Evolutionary conservation across 139 green algal species (phyloP), one percentile per base, ranked within the genome.

Genomic region (Micromonas commoda): DNA sequence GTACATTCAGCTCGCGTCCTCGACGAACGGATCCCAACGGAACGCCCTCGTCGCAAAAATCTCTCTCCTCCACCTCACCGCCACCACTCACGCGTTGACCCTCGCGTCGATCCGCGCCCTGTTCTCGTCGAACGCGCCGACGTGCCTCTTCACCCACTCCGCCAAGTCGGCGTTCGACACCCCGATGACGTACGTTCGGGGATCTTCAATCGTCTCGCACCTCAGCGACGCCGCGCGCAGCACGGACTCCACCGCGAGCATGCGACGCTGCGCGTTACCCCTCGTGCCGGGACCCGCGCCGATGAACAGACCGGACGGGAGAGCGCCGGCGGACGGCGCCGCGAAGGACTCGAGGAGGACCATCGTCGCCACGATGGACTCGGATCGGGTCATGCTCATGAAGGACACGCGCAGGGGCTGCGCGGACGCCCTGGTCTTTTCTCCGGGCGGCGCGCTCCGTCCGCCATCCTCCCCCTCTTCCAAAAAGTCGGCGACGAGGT

Each of bases 211-310:
- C 24, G 37, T 75, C n/a, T 75, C 37, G 68, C 31, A 75, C 33
- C 20, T 60, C 1, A 75, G n/a, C 19, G 19, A 38, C 37, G 68
- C 35, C 37, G 68, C 68, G 31, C 68, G 37, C 31, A 61, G 20
- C 1, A 75, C 68, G 21, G 34, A 38, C 53, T 75, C 68, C 2
- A 75, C 33, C 16, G 68, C 68, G n/a, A 75, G 38, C n/a, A 60
- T 38, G 32, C 68, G 31, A 34, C 68, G 35, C 37, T 60, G 37
- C 37, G 68, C 37, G 63, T 70, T 70, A 3, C 64, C 28, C 32
- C 26, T 39, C 64, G 32, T 71, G 23, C 64, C 60, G 16, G 60
- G 64, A 19, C 64, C 64, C 32, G 64, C 64, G 29, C 33, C 32
- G 21, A 71, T 71, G 64, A 71, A 71, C 29, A 71, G n/a, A 3